phyloP scores from a whole-genome alignment of 257 asterid genomes.

The Lycium ferocissimum region DNA sequence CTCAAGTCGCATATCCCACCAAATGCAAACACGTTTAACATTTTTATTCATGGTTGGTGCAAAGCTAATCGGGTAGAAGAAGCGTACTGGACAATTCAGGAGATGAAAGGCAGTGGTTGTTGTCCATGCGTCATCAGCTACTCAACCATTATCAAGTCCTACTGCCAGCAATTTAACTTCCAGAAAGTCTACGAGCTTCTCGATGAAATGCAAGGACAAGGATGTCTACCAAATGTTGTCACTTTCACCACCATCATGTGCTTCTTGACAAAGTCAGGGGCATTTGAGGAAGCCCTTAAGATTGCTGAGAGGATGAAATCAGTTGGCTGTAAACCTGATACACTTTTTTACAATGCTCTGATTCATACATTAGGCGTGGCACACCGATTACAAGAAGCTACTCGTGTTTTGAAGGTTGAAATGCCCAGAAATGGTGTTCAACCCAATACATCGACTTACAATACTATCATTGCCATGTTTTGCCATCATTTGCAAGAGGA shows the following conservation, averaged over 20 bases:
- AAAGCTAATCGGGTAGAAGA: slow-evolving; percentile 78
- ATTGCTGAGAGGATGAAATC: slow-evolving; percentile 63
- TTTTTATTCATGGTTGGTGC: slow-evolving; percentile 92
- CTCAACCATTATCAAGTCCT: slow-evolving; percentile 70
- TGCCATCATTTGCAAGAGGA: slow-evolving; percentile 64
- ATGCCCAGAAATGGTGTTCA: slow-evolving; percentile 52
- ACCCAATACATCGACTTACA: slow-evolving; percentile 82
- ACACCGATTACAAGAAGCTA: slow-evolving; percentile 57
- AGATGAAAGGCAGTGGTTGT: slow-evolving; percentile 80
- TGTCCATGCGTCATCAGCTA: slow-evolving; percentile 78
- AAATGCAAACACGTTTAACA: slow-evolving; percentile 73
- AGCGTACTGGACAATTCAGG: slow-evolving; percentile 92
- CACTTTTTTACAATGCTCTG: slow-evolving; percentile 70
- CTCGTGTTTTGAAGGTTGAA: slow-evolving; percentile 56
- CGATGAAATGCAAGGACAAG: slow-evolving; percentile 75
- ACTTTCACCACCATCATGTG: slow-evolving; percentile 80
- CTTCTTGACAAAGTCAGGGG: slow-evolving; percentile 64
- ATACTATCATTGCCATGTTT: slow-evolving; percentile 83
- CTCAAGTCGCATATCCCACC: slow-evolving; percentile 69
- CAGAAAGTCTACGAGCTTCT: slow-evolving; percentile 65
- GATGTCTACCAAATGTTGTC: slow-evolving; percentile 67
- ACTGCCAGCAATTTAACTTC: slow-evolving; percentile 61
- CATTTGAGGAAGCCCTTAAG: slow-evolving; percentile 62
- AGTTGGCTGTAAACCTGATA: slow-evolving; percentile 69
- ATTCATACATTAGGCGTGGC: slow-evolving; percentile 74